Evolutionary conservation across 352 stramenopile species (phyloP), one percentile per base, ranked within the genome.

Genomic region (Globisporangium heterothallicum): DNA sequence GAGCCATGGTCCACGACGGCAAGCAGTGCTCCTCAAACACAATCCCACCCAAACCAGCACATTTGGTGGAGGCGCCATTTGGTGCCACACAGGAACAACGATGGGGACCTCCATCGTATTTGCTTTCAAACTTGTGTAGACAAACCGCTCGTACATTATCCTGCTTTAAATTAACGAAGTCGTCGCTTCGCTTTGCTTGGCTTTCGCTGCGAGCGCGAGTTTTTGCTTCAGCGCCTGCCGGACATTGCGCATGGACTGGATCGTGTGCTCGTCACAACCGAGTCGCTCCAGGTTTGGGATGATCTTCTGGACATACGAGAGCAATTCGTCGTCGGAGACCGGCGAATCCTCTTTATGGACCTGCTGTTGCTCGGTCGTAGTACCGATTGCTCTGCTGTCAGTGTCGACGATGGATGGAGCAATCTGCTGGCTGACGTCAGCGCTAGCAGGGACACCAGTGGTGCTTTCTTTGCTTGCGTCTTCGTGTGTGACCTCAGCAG

Each of bases 251-350:
- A 60, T 48, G 12, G 27, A 34, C 25, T 60, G 35, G 38, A 60
- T 60, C 29, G 53, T 60, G 44, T 38, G 53, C 38, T 60, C 53
- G n/a, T 60, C 53, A 29, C 53, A 60, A 14, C 53, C 53, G 2
- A 60, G 35, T 7, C 53, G 53, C 46, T 60, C 53, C 36, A 60
- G 53, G 38, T 54, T 50, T 29, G 53, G 53, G n/a, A 60, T 47
- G 45, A 60, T 53, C 53, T 48, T 53, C 45, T 60, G 53, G 18
- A 60, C 38, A 38, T 60, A 53, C 38, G 26, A 16, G n/a, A 60
- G 53, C 27, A 60, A 40, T 27, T 60, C 46, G 2, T 36, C 38
- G n/a, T 60, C 53, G 3, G 38, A 16, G 25, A 55, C 10, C 8
- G 27, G 53, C 36, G 45, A 25, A 29, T 36, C 44, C n/a, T 59